Conservation (phyloP, 1,139 yeast species). For the Saccharomycopsis hybrid region DNA sequence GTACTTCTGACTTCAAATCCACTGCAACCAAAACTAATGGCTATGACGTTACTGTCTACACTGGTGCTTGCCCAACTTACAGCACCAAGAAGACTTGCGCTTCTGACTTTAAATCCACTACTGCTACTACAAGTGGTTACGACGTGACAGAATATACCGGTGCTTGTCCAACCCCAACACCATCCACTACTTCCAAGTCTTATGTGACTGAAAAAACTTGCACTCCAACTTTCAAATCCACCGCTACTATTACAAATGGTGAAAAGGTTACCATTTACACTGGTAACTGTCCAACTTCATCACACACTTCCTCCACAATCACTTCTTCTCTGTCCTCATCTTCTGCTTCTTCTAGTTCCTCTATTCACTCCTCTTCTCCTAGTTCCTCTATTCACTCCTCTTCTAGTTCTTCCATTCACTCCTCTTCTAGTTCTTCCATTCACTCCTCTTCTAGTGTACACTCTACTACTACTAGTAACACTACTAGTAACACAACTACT, state of each 20-base stretch:
- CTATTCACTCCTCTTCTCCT: background rate
- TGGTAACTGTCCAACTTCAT: background rate
- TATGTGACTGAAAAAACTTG: background rate
- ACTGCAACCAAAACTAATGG: background rate
- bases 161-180: background rate
- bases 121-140: background rate
- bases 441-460: background rate
- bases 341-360: background rate
- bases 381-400: background rate
- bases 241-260: background rate
- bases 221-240: background rate
- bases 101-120: background rate
- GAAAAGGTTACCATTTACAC: background rate
- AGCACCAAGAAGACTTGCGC: background rate
- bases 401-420: background rate
- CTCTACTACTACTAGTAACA: background rate
- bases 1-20: background rate
- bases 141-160: background rate
- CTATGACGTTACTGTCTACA: background rate
- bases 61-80: conserved; percentile 2
- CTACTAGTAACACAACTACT: too few relatives aligned
- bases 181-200: background rate
- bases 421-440: background rate
- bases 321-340: background rate
- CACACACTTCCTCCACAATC: background rate